Conservation (phyloP, 306 rosid species). For the Cotoneaster glaucophyllus region DNA sequence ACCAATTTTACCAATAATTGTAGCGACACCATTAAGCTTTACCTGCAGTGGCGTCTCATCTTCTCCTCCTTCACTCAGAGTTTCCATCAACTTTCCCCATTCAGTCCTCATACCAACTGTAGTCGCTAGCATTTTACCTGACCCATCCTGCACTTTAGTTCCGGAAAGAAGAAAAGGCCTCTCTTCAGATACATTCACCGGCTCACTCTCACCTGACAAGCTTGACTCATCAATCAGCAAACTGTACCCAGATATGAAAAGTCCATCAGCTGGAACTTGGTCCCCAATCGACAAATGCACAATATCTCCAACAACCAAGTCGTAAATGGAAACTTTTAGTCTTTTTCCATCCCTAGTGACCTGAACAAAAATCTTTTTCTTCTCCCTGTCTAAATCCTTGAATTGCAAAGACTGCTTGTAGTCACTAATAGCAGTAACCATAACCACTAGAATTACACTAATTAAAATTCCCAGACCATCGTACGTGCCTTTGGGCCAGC, state of each 20-base stretch:
- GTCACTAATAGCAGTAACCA: slow-evolving; percentile 87
- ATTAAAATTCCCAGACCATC: slow-evolving; percentile 89
- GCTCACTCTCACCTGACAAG: slow-evolving; percentile 96
- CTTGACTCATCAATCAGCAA: slow-evolving; percentile 84
- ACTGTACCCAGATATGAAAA: slow-evolving; percentile 64
- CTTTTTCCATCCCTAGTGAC: slow-evolving; percentile 76
- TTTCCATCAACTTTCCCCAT: slow-evolving; percentile 99
- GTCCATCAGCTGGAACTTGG: slow-evolving; percentile 95
- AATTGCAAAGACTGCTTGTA: slow-evolving; percentile 87
- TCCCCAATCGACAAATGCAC: slow-evolving; percentile 87
- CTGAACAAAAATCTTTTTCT: slow-evolving; percentile 77
- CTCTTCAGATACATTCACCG: slow-evolving; percentile 42
- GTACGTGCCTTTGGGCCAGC: slow-evolving; percentile 82
- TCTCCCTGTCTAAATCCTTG: slow-evolving; percentile 72
- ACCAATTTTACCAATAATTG: slow-evolving; percentile 91
- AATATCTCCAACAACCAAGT: slow-evolving; percentile 82
- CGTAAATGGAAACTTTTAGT: slow-evolving; percentile 62
- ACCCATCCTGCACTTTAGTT: slow-evolving; percentile 94
- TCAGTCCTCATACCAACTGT: slow-evolving; percentile 97
- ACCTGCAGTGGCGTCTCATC: slow-evolving; percentile 99
- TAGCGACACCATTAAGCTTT: slow-evolving; percentile 93
- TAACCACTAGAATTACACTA: slow-evolving; percentile 69
- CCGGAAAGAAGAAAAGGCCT: slow-evolving; percentile 92
- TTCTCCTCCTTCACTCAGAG: slow-evolving; percentile 84
- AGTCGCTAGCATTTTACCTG: slow-evolving; percentile 84